Base-by-base conservation (phyloP, 768 basidiomycete species). In the Goffeauzyma gilvescens region DNA sequence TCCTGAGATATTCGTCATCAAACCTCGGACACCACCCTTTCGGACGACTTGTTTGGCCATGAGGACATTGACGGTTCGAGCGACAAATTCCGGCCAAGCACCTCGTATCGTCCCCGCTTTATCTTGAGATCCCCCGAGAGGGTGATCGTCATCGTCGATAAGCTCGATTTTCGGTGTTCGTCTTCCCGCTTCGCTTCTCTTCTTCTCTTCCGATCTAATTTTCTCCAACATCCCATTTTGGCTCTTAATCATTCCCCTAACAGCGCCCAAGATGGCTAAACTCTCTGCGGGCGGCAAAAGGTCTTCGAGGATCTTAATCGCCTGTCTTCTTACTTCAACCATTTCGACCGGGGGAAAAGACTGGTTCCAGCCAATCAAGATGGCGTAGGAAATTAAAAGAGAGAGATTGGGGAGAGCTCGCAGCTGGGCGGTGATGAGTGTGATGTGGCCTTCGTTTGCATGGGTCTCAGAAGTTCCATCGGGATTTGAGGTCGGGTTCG, bases 1-100 rank as follows among this genome's bases (percentile, higher is more conserved):
- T 30, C 57, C 54, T 17, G 55, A 46, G 1, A 54, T 46, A 50
- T 54, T 54, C 30, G 46, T 50, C 50, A 58, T 49, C 33, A 58
- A 22, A 1, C 50, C 57, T 22, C 37, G 47, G 0, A 55, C 48
- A 13, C 57, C 57, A 32, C 50, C 49, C 17, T 41, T 42, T 28
- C 52, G 18, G 20, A 48, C 35, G 21, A 55, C 22, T 38, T 58
- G 54, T 27, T 45, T 42, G 13, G 42, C 48, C 46, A 58, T 43
- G 15, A 55, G 25, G 6, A 42, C 49, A 18, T 41, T 44, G 10
- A 52, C 45, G 13, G 48, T 42, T 13, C 41, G 24, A 15, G 47
- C 39, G 0, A 50, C 50, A 23, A 55, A 55, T 7, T 27, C 31
- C 1, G 55, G 55, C 47, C 47, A 57, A 15, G 9, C 1, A 5